Percentiles rank a stretch among this genome's conserved stretches.
Evolutionary conservation across 1,284 basidiomycete species (phyloP).

Genomic region (Flammula alnicola): DNA sequence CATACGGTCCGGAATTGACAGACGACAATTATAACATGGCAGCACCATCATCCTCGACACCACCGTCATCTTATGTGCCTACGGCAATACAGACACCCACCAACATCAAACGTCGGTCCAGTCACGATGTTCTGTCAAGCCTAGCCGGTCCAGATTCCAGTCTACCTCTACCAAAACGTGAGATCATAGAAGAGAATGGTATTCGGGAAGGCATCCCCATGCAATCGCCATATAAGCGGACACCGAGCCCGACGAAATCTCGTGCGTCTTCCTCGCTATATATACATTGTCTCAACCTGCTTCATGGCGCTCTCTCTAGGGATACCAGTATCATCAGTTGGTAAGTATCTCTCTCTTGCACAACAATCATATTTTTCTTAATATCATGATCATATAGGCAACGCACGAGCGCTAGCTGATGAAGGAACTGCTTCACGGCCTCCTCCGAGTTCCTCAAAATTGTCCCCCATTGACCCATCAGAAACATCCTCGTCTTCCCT

Average conservation of each 20-base stretch:
- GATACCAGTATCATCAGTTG: slow-evolving; percentile 81
- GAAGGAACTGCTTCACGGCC: slow-evolving; percentile 51
- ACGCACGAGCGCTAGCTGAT: slow-evolving; percentile 79
- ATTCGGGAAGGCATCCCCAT: slow-evolving; percentile 75
- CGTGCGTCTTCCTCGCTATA: slow-evolving; percentile 55
- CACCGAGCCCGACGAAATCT: slow-evolving; percentile 76
- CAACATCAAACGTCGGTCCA: slow-evolving; percentile 62
- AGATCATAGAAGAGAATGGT: slow-evolving; percentile 52
- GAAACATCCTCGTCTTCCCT: slow-evolving; percentile 31
- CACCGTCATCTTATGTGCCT: slow-evolving; percentile 34
- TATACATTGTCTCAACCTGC: slow-evolving; percentile 19
- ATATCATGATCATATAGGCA: slow-evolving; percentile 52
- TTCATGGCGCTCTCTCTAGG: slow-evolving; percentile 46
- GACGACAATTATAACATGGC: slow-evolving; percentile 42
- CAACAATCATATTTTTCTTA: slow-evolving; percentile 12
- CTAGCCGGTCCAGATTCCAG: slow-evolving; percentile 76
- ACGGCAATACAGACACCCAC: slow-evolving; percentile 37
- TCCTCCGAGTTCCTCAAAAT: slow-evolving; percentile 30
- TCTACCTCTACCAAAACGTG: slow-evolving; percentile 65
- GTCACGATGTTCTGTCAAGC: slow-evolving; percentile 70
- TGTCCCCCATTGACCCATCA: slow-evolving; percentile 33
- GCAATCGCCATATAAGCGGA: slow-evolving; percentile 52
- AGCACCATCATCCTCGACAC: slow-evolving; percentile 24
- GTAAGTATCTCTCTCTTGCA: slow-evolving; percentile 46
- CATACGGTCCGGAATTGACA: slow-evolving; percentile 43